Conservation (phyloP, 208 protist genomes). For the Porcisia deanei region DNA sequence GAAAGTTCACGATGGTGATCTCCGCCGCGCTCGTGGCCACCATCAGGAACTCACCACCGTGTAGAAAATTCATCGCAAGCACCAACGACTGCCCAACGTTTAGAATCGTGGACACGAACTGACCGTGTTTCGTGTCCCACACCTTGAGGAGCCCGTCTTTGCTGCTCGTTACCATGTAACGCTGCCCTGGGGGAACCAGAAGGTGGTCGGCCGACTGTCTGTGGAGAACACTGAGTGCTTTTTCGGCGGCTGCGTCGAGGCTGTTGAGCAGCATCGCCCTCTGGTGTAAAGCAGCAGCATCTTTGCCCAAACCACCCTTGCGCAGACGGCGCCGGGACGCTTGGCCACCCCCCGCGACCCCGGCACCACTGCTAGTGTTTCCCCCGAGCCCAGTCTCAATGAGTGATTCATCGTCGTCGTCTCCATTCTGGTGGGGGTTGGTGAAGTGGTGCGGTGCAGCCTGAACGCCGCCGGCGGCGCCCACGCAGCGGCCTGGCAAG, state of each 20-base stretch:
- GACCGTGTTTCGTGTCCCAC: conserved; percentile 62
- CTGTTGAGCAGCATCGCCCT: conserved; percentile 16
- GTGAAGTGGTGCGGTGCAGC: not conserved
- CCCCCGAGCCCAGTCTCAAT: conserved; percentile 3
- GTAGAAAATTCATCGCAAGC: conserved; percentile 69
- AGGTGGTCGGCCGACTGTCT: conserved; percentile 64
- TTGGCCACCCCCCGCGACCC: conserved; percentile 11
- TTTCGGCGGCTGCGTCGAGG: conserved; percentile 39
- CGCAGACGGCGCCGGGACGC: conserved; percentile 7
- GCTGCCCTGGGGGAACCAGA: conserved; percentile 39
- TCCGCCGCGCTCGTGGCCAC: conserved; percentile 79
- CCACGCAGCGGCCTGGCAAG: not conserved
- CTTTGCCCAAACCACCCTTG: conserved; percentile 12
- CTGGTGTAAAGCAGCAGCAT: conserved; percentile 23
- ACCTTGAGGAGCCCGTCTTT: conserved; percentile 84
- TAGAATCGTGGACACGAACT: conserved; percentile 64
- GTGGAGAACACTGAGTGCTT: conserved; percentile 57
- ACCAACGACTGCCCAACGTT: conserved; percentile 78
- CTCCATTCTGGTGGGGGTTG: conserved; percentile 1
- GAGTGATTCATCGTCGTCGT: conserved; percentile 28
- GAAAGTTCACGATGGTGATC: conserved; percentile 82
- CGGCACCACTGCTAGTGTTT: conserved; percentile 9
- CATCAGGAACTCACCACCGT: conserved; percentile 72
- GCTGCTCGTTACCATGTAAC: conserved; percentile 63
- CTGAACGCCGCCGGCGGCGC: not conserved